Conservation (phyloP, 129 eudicot genomes). For the Flaveria robusta region DNA sequence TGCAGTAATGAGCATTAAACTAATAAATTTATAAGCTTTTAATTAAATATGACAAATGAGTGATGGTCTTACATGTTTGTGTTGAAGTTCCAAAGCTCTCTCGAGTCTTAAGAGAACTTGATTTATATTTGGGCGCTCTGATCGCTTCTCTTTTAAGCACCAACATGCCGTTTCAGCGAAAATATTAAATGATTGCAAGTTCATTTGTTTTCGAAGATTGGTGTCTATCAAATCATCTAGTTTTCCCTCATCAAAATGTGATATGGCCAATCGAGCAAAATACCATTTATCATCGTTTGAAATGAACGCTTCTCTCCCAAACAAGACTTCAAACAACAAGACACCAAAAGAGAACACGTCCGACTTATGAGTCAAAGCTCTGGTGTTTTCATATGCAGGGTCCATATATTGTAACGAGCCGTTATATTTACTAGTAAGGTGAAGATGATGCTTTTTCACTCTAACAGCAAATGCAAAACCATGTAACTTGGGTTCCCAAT, state of each 20-base stretch:
- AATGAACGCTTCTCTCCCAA: neutral
- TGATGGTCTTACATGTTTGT: conserved; percentile 10
- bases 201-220: neutral
- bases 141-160: neutral
- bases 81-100: conserved; percentile 6
- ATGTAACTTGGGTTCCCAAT: conserved; percentile 15
- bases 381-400: neutral
- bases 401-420: conserved; percentile 8
- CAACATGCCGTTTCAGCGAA: neutral
- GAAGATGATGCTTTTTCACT: neutral
- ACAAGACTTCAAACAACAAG: conserved; percentile 10
- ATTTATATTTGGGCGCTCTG: neutral
- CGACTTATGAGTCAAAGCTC: conserved; percentile 4
- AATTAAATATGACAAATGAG: neutral
- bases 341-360: conserved; percentile 17
- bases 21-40: neutral
- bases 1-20: neutral
- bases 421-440: neutral
- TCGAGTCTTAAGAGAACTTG: neutral
- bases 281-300: neutral
- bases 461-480: neutral
- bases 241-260: neutral
- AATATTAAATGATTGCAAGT: neutral
- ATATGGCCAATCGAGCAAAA: neutral
- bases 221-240: neutral